Base-by-base conservation (phyloP, 2,329 filamentous ascomycete genomes). In the Alternaria incomplexa region DNA sequence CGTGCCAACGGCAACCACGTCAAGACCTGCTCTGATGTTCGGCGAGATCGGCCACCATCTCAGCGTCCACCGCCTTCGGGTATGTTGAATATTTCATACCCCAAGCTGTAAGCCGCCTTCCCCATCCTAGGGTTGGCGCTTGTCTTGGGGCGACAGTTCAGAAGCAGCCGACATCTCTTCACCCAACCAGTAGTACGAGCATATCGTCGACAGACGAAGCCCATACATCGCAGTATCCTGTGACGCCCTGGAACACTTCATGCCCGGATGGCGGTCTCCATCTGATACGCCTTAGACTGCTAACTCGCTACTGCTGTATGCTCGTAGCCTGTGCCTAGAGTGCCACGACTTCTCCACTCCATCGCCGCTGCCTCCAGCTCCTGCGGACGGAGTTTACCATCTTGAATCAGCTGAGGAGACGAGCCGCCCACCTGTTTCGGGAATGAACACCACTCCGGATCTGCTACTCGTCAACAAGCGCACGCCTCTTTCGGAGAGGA, bases 281-380 rank as follows among this genome's bases (percentile, higher is more conserved):
- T 32, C 12, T 15, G 30, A n/a, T 48, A 12, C 61, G 57, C 9
- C 32, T n/a, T 7, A 36, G 36, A 52, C 54, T 58, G 59, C 56
- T 43, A n/a, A 47, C 54, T 50, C 45, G 22, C 50, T 32, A 45
- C 20, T 48, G 51, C 26, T 56, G 61, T 52, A 56, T 61, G 64
- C 56, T 28, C 28, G 57, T 55, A 40, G 58, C 45, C 28, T 22
- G 26, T 53, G 30, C 46, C 26, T 57, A 43, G 57, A 45, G 30
- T 25, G 60, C 59, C 62, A 55, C 61, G 44, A 57, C 58, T 53
- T 54, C 57, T 47, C 45, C 45, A 22, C 57, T 32, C 40, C 45
- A 26, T 57, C 40, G 28, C 64, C 51, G 40, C 64, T 62, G 52
- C 58, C 52, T 22, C 15, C n/a, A 36, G 40, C 32, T 23, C 13